Evolutionary conservation across 257 asterid species (phyloP).

Genomic region (Rauvolfia tetraphylla): DNA sequence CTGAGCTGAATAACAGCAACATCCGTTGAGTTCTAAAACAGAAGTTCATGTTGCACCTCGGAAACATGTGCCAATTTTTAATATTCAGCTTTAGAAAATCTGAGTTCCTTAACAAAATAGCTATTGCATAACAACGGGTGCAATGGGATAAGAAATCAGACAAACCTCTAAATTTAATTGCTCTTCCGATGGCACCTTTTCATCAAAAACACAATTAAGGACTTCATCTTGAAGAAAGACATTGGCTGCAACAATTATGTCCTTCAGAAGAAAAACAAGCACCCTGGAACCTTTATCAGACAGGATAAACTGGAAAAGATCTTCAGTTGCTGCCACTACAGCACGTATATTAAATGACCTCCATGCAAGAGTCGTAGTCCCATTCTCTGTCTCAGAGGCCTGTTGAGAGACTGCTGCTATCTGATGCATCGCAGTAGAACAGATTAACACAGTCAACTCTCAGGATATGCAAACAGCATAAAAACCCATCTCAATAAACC

Average conservation of each 20-base stretch:
- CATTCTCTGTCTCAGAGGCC: constrained; percentile 48
- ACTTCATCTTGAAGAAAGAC: constrained; percentile 60
- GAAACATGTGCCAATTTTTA: background rate
- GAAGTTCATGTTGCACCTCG: background rate
- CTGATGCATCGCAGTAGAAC: constrained; percentile 37
- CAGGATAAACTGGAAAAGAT: constrained; percentile 73
- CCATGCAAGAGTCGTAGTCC: constrained; percentile 55
- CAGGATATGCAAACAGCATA: background rate
- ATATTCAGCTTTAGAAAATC: background rate
- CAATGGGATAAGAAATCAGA: constrained; percentile 7
- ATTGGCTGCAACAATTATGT: constrained; percentile 66
- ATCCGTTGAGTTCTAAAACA: background rate
- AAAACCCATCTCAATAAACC: background rate
- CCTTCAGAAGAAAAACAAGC: constrained; percentile 75
- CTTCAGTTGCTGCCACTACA: constrained; percentile 90
- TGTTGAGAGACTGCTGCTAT: constrained; percentile 78
- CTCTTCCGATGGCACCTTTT: constrained; percentile 27
- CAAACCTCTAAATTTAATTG: constrained; percentile 51
- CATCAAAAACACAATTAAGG: constrained; percentile 32
- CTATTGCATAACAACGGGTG: background rate
- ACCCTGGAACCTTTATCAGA: constrained; percentile 81
- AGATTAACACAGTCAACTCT: background rate
- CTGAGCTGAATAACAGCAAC: background rate
- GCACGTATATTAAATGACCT: constrained; percentile 73
- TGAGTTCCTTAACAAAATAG: background rate